phyloP scores from a whole-genome alignment of 495 filamentous ascomycete genomes.

The Podospora comata region DNA sequence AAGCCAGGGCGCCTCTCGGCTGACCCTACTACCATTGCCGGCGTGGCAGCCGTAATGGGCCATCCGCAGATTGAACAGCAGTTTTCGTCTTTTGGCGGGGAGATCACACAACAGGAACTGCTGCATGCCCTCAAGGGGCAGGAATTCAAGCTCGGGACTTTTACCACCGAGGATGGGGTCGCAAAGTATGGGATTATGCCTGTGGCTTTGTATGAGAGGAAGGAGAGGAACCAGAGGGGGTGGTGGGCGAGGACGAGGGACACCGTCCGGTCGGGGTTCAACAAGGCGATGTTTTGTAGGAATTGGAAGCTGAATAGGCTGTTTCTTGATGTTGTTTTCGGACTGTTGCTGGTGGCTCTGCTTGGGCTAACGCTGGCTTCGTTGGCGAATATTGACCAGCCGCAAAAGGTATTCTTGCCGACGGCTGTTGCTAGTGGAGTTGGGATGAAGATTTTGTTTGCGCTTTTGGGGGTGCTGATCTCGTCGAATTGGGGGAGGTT shows the following conservation, averaged over 20 bases:
- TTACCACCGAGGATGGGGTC: slow-evolving; percentile 18
- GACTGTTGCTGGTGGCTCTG: slow-evolving; percentile 17
- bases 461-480: slow-evolving; percentile 21
- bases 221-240: slow-evolving; percentile 7
- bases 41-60: slow-evolving; percentile 31
- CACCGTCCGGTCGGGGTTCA: not conserved
- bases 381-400: slow-evolving; percentile 18
- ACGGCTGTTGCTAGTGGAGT: slow-evolving; percentile 9
- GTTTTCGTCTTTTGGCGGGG: slow-evolving; percentile 23
- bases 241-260: not conserved
- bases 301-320: slow-evolving; percentile 22
- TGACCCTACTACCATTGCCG: slow-evolving; percentile 31
- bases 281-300: not conserved
- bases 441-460: slow-evolving; percentile 23
- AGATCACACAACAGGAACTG: slow-evolving; percentile 22
- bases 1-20: slow-evolving; percentile 22
- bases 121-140: slow-evolving; percentile 20
- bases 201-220: slow-evolving; percentile 12
- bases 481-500: slow-evolving; percentile 24
- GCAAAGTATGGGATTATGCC: slow-evolving; percentile 31
- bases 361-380: slow-evolving; percentile 23
- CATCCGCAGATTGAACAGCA: slow-evolving; percentile 29
- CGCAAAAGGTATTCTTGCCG: slow-evolving; percentile 18
- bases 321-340: slow-evolving; percentile 18
- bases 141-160: slow-evolving; percentile 26